A percentile compares a stretch with the other conserved stretches of the same genome.
These are phyloP conservation scores for Amanita rubescens DNA, from an alignment of 768 basidiomycete species.

Conservation along the genomic window DNA sequence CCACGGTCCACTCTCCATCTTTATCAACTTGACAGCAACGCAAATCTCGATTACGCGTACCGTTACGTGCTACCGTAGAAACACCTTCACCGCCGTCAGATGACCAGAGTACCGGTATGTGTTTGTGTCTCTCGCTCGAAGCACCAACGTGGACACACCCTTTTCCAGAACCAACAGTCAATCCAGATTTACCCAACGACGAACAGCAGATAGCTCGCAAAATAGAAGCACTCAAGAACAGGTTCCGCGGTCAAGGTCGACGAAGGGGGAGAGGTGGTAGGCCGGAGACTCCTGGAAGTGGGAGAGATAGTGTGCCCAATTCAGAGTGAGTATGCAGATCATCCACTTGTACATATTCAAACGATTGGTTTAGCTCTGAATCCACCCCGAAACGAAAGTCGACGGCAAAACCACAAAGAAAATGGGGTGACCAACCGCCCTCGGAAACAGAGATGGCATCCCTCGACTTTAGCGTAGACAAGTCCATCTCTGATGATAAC, in stretches of 20 bases:
- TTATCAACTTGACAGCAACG: conserved; percentile 46
- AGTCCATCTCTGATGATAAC: conserved; percentile 28
- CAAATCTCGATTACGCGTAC: conserved; percentile 51
- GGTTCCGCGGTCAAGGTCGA: conserved; percentile 70
- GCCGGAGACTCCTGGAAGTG: conserved; percentile 40
- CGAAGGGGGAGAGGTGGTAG: conserved; percentile 49
- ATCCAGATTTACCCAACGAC: conserved; percentile 49
- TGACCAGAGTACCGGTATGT: conserved; percentile 51
- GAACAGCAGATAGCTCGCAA: conserved; percentile 91
- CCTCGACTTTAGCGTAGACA: conserved; percentile 78
- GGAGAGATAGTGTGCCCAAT: conserved; percentile 51
- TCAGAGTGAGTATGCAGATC: conserved; percentile 57
- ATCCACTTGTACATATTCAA: not conserved
- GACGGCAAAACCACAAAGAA: conserved; percentile 71
- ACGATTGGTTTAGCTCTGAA: conserved; percentile 42
- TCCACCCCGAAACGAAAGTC: conserved; percentile 52
- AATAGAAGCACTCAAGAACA: conserved; percentile 82
- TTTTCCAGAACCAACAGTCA: conserved; percentile 27
- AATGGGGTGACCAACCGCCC: conserved; percentile 83
- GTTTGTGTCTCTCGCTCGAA: not conserved
- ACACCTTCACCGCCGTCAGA: conserved; percentile 48
- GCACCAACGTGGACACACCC: not conserved
- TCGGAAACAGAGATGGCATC: conserved; percentile 88
- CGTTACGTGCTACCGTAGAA: conserved; percentile 28
- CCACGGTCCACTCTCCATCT: conserved; percentile 3